Base-by-base conservation (phyloP, 768 basidiomycete genomes). In the Dacryopinax primogenitus region DNA sequence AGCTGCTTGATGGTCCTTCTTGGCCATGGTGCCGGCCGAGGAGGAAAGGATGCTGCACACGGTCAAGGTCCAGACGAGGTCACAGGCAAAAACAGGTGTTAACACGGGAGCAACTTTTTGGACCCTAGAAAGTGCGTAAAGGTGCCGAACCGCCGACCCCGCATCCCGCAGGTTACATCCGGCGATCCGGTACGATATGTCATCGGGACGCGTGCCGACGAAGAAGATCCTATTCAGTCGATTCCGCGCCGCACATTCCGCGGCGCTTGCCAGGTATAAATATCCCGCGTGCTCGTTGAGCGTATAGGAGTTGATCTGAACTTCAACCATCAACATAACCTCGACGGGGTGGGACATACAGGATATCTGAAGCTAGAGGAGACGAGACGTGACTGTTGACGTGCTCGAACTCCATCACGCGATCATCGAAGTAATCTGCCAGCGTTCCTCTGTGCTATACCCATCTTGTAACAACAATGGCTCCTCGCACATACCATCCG, bases 1-100 rank as follows among this genome's bases (percentile, higher is more conserved):
- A 9, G 70, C 75, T 18, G 82, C 81, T 64, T 82, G 81, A 71
- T 82, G 84, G 66, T 76, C 75, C 69, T 71, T 73, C 68, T 86
- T 86, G 51, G 51, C 51, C 51, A 58, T 58, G 9, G 3, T 30
- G 51, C 15, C 23, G 11, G 37, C 18, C 4, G 18, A 9, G 26
- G 13, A 28, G 30, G 18, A 18, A 21, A 58, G 51, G 26, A 7
- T 6, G 51, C 26, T 30, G 51, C 51, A 6, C 7, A 26, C 37
- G 51, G 26, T 3, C 26, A 58, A 21, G 32, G 4, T 28, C 13
- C 30, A 23, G 51, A 32, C 51, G 32, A 26, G 51, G 9, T 13
- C 15, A 3, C 51, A 13, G 32, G 51, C 13, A 58, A 58, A 58
- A 58, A 3, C 26, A 28, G 51, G 7, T 13, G 26, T 6, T 9